Conservation (phyloP, 2,329 filamentous ascomycete species). For the Colletotrichum australisinense region DNA sequence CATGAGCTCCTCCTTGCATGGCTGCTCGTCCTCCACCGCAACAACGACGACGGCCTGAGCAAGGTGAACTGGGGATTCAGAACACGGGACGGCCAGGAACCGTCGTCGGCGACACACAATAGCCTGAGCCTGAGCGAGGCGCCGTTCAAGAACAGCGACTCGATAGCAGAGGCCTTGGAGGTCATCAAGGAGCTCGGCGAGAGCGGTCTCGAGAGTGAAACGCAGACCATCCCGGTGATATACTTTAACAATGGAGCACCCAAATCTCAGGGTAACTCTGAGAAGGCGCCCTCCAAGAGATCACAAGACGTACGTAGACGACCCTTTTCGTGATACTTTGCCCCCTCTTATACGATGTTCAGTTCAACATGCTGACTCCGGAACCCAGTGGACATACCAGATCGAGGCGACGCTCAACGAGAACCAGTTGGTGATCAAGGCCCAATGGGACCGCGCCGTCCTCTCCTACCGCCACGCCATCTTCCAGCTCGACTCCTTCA, state of each 20-base stretch:
- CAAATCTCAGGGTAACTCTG: conserved; percentile 5
- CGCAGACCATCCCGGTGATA: conserved; percentile 24
- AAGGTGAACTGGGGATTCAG: conserved; percentile 34
- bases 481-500: conserved; percentile 37
- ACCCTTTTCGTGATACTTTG: neutral
- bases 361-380: conserved; percentile 5
- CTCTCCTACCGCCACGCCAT: conserved; percentile 34
- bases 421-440: conserved; percentile 31
- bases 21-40: conserved; percentile 39
- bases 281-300: conserved; percentile 26
- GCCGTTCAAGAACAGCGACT: conserved; percentile 34
- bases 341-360: neutral
- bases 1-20: conserved; percentile 40
- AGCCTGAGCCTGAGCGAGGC: conserved; percentile 30
- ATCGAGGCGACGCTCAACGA: conserved; percentile 34
- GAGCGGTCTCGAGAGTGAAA: neutral
- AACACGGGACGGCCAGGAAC: conserved; percentile 15
- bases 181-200: conserved; percentile 24
- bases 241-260: conserved; percentile 36
- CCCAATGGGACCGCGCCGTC: conserved; percentile 37
- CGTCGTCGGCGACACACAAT: conserved; percentile 13
- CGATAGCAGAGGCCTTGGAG: conserved; percentile 28
- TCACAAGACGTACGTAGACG: conserved; percentile 28
- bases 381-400: conserved; percentile 40
- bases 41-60: conserved; percentile 37